phyloP scores from a whole-genome alignment of 441 rosid genomes.

The Brassica balearica region DNA sequence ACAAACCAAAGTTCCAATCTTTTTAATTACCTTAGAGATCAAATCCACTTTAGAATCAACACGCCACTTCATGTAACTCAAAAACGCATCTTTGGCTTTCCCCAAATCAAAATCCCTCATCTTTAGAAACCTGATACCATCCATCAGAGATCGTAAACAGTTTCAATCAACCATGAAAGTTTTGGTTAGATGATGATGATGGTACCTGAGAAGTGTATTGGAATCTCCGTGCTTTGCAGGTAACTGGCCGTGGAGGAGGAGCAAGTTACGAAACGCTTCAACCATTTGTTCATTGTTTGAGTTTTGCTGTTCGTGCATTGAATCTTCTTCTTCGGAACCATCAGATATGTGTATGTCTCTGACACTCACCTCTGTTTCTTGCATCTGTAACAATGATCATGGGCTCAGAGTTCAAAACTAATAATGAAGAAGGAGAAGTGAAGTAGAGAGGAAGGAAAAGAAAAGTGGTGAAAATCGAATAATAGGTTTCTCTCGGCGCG shows the following conservation, averaged over 20 bases:
- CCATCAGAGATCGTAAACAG: no score
- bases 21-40: conserved; percentile 20
- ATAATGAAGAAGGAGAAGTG: conserved; percentile 7
- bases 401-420: neutral
- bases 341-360: conserved; percentile 28
- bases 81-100: conserved; percentile 33
- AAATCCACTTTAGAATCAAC: conserved; percentile 31
- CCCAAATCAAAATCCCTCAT: conserved; percentile 38
- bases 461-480: conserved; percentile 18
- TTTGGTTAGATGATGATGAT: neutral
- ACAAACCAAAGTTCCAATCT: neutral
- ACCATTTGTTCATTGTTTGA: conserved; percentile 21
- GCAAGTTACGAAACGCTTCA: conserved; percentile 41
- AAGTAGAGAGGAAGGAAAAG: conserved; percentile 1
- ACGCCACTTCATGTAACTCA: conserved; percentile 29
- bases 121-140: conserved; percentile 27
- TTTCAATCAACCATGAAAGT: no score
- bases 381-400: conserved; percentile 16
- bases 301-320: neutral
- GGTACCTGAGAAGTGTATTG: conserved; percentile 29
- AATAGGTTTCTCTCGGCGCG: conserved; percentile 33
- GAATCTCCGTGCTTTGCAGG: conserved; percentile 25
- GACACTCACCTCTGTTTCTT: conserved; percentile 31
- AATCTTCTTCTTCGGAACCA: neutral
- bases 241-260: conserved; percentile 37